These are phyloP conservation scores for Cyclotella cryptica DNA, from an alignment of 108 stramenopile species.

Conservation along the genomic window DNA sequence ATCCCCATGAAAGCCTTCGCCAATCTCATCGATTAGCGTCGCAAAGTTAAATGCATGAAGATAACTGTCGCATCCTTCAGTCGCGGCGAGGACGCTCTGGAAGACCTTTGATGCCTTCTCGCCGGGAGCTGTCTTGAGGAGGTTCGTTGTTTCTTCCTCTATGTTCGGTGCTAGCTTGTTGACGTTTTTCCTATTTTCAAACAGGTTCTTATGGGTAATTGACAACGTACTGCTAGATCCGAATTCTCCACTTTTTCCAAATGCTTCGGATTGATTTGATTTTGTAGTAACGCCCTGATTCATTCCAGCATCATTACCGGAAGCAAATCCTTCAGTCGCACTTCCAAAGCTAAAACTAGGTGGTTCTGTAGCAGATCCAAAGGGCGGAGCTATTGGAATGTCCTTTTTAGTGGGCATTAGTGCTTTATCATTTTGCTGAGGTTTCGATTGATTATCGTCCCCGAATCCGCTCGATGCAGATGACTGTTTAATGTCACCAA, in stretches of 20 bases:
- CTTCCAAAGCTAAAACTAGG: conserved; percentile 18
- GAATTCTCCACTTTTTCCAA: conserved; percentile 21
- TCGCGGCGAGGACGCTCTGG: conserved; percentile 53
- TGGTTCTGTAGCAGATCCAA: conserved; percentile 13
- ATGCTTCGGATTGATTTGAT: conserved; percentile 31
- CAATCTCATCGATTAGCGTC: conserved; percentile 73
- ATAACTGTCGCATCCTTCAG: conserved; percentile 24
- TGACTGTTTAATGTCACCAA: conserved; percentile 3
- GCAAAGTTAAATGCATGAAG: conserved; percentile 65
- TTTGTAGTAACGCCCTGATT: background rate
- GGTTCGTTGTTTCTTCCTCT: background rate
- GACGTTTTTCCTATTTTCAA: conserved; percentile 26
- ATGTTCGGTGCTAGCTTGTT: background rate
- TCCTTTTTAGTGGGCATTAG: background rate
- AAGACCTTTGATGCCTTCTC: conserved; percentile 53
- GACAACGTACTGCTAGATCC: conserved; percentile 34
- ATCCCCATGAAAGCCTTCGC: conserved; percentile 89
- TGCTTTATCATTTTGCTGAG: conserved; percentile 2
- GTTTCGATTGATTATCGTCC: background rate
- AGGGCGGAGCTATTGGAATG: background rate
- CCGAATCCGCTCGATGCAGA: conserved; percentile 1
- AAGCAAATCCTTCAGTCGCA: conserved; percentile 7
- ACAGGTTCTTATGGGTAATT: background rate
- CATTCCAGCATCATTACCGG: conserved; percentile 2
- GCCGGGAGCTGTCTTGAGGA: conserved; percentile 12